Conservation (phyloP, 441 rosid species). For the Arabidopsis lyrata region DNA sequence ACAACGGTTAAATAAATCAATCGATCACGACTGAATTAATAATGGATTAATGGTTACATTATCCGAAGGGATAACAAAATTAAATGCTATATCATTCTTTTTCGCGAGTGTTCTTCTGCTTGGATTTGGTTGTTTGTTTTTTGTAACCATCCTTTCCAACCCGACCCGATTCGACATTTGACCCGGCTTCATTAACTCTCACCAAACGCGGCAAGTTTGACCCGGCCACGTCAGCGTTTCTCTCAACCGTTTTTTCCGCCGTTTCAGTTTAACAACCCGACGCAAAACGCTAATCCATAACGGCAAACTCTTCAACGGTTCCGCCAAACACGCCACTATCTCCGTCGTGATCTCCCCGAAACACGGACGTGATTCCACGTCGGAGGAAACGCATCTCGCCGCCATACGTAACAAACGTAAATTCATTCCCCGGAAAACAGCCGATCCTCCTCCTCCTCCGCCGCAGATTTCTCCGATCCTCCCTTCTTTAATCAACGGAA, state of each 20-base stretch:
- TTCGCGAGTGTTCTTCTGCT: constrained; percentile 8
- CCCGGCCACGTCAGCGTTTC: constrained; percentile 44
- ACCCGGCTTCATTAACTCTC: constrained; percentile 19
- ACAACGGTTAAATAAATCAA: not conserved
- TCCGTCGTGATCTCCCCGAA: constrained; percentile 53
- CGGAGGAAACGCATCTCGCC: constrained; percentile 57
- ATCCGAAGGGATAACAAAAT: constrained; percentile 3
- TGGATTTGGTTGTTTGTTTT: constrained; percentile 24
- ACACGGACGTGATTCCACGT: constrained; percentile 55
- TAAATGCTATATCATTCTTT: not conserved
- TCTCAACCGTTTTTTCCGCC: constrained; percentile 46
- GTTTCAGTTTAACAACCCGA: constrained; percentile 44
- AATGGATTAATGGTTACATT: not conserved
- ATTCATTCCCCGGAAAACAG: constrained; percentile 43
- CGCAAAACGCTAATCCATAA: constrained; percentile 52
- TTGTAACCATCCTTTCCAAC: not conserved
- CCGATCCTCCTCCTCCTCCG: constrained; percentile 47
- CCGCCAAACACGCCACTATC: constrained; percentile 45
- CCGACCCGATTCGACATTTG: constrained; percentile 19
- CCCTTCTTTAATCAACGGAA: constrained; percentile 50
- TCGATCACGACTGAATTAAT: not conserved
- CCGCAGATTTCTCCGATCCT: constrained; percentile 49
- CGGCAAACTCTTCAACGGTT: constrained; percentile 45
- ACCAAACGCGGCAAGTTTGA: constrained; percentile 41
- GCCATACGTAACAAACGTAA: constrained; percentile 55